Evolutionary conservation across 768 basidiomycete species (phyloP).

Genomic region (Boletus eberwhitei): DNA sequence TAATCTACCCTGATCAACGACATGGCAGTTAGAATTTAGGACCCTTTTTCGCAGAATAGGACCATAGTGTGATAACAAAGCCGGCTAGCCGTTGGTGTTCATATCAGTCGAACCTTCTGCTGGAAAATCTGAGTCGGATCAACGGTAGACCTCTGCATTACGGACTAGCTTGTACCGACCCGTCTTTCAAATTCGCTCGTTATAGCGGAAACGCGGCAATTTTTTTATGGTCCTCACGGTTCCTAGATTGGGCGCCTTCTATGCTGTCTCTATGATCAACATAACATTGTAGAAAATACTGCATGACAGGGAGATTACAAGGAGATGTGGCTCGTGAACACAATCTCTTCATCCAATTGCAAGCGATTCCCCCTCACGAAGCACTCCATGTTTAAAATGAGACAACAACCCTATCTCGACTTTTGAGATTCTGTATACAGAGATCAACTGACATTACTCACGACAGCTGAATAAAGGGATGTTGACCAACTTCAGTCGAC

Average conservation of each 20-base stretch:
- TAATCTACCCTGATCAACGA: background rate
- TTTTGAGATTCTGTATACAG: background rate
- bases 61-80: background rate
- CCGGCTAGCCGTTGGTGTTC: background rate
- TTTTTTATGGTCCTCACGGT: too few relatives aligned
- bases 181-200: too few relatives aligned
- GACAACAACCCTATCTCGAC: slow-evolving; percentile 17
- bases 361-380: slow-evolving; percentile 3
- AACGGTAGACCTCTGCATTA: too few relatives aligned
- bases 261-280: too few relatives aligned
- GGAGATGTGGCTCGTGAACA: slow-evolving; percentile 7
- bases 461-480: slow-evolving; percentile 13
- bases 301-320: slow-evolving; percentile 1
- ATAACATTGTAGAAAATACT: background rate
- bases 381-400: slow-evolving; percentile 24
- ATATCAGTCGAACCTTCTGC: too few relatives aligned
- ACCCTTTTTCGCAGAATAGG: background rate
- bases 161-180: too few relatives aligned
- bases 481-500: slow-evolving; percentile 12
- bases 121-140: too few relatives aligned
- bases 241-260: too few relatives aligned
- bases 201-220: too few relatives aligned
- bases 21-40: background rate
- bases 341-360: slow-evolving; percentile 9
- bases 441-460: slow-evolving; percentile 6